phyloP scores from a whole-genome alignment of 2,329 filamentous ascomycete genomes.

The Alternaria angustiovoidea region DNA sequence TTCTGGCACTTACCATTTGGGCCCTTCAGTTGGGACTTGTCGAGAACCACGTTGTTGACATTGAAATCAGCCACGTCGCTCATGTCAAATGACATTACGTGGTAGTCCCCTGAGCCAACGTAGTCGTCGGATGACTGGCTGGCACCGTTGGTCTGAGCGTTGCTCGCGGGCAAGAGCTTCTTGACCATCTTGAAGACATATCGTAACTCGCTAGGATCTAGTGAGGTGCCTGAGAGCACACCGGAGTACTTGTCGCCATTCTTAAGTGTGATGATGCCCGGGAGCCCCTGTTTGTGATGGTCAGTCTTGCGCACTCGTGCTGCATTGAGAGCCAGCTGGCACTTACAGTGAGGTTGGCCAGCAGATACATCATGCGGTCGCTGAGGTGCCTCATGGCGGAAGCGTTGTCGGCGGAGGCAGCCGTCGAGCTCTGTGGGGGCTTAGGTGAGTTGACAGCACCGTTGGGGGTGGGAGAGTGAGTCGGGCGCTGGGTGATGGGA shows the following conservation, averaged over 20 bases:
- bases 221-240: slow-evolving; percentile 65
- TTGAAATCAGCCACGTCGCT: slow-evolving; percentile 67
- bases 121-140: slow-evolving; percentile 53
- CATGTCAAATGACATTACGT: slow-evolving; percentile 67
- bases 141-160: slow-evolving; percentile 57
- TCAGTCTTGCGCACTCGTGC: slow-evolving; percentile 19
- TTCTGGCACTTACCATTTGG: slow-evolving; percentile 64
- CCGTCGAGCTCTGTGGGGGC: slow-evolving; percentile 48
- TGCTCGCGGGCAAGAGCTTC: slow-evolving; percentile 53
- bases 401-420: slow-evolving; percentile 57
- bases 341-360: slow-evolving; percentile 67
- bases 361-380: slow-evolving; percentile 66
- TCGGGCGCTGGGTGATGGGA: slow-evolving; percentile 66
- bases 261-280: slow-evolving; percentile 64
- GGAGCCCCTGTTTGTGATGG: slow-evolving; percentile 58
- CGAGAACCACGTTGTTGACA: slow-evolving; percentile 62
- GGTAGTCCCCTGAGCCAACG: slow-evolving; percentile 57
- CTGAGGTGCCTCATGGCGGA: slow-evolving; percentile 66
- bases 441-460: slow-evolving; percentile 58
- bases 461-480: slow-evolving; percentile 61
- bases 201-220: slow-evolving; percentile 61
- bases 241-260: slow-evolving; percentile 69
- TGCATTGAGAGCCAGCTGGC: neutral
- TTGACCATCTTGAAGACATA: slow-evolving; percentile 73
- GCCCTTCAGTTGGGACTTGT: slow-evolving; percentile 60